A percentile compares a stretch with the other conserved stretches of the same genome.
phyloP scores from a whole-genome alignment of 352 stramenopile genomes.

The Phytophthora sp. region DNA sequence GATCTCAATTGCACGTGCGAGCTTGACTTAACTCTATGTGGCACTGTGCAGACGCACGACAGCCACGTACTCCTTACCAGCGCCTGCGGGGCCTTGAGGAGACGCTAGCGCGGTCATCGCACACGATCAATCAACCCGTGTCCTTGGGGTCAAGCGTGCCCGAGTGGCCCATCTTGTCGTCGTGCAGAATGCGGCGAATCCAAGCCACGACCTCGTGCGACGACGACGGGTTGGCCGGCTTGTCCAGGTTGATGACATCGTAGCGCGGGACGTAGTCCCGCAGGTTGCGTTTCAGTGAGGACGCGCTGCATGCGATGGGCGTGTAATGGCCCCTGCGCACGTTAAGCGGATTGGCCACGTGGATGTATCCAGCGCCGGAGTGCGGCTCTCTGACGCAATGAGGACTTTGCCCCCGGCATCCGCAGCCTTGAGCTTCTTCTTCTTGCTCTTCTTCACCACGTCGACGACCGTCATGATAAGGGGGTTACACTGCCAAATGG shows the following conservation, averaged over 20 bases:
- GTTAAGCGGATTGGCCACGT: constrained; percentile 99
- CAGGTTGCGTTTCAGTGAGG: constrained; percentile 97
- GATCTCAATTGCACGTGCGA: constrained; percentile 97
- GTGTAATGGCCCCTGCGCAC: constrained; percentile 99
- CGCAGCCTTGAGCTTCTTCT: constrained; percentile 87
- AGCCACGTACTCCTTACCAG: constrained; percentile 99
- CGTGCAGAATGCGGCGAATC: constrained; percentile 99
- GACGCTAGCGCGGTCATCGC: constrained; percentile 97
- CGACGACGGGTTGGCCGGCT: constrained; percentile 98
- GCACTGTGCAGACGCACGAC: constrained; percentile 98
- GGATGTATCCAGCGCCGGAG: constrained; percentile 95
- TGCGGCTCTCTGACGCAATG: constrained; percentile 75
- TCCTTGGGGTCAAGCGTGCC: constrained; percentile 99
- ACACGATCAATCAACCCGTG: constrained; percentile 99
- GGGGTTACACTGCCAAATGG: constrained; percentile 18
- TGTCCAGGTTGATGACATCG: constrained; percentile 99
- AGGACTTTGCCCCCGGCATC: constrained; percentile 65
- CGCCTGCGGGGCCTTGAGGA: constrained; percentile 93
- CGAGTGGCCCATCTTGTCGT: constrained; percentile 99
- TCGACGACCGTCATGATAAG: constrained; percentile 62
- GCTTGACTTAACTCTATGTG: constrained; percentile 91
- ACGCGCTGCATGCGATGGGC: constrained; percentile 97
- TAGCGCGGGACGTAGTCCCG: constrained; percentile 98
- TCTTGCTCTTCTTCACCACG: constrained; percentile 87
- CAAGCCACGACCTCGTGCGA: constrained; percentile 99